phyloP scores from a whole-genome alignment of 148 eudicot species.

The Chenopodium suecicum region DNA sequence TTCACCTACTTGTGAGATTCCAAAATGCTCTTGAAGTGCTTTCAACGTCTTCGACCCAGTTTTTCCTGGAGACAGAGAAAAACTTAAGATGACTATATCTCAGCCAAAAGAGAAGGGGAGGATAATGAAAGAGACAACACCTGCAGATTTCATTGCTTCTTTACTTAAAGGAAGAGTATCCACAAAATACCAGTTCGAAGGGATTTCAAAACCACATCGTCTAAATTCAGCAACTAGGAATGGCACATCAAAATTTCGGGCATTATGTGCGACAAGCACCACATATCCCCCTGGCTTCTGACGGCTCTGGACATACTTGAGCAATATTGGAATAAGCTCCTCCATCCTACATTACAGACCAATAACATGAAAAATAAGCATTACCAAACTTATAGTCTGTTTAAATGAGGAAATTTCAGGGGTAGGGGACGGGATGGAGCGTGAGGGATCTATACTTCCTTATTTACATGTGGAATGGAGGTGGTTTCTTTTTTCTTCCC shows the following conservation, averaged over 20 bases:
- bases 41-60: slow-evolving; percentile 30
- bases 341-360: slow-evolving; percentile 61
- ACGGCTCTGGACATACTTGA: slow-evolving; percentile 66
- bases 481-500: not conserved
- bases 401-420: no score
- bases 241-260: slow-evolving; percentile 69
- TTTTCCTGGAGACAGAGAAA: slow-evolving; percentile 30
- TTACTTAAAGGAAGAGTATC: slow-evolving; percentile 81
- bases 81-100: not conserved
- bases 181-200: slow-evolving; percentile 68
- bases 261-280: slow-evolving; percentile 72
- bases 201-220: slow-evolving; percentile 57
- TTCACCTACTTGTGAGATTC: slow-evolving; percentile 43
- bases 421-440: not conserved
- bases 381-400: no score
- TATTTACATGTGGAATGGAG: not conserved
- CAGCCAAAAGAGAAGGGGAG: not conserved
- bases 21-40: slow-evolving; percentile 58
- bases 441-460: not conserved
- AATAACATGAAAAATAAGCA: not conserved
- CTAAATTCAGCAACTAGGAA: slow-evolving; percentile 62
- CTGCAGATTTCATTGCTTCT: slow-evolving; percentile 48
- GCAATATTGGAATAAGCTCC: slow-evolving; percentile 75
- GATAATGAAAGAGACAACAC: slow-evolving; percentile 29
- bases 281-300: slow-evolving; percentile 72